These are phyloP conservation scores for Aspergillaceae sp. DNA, from an alignment of 2,329 filamentous ascomycete species.

Conservation along the genomic window DNA sequence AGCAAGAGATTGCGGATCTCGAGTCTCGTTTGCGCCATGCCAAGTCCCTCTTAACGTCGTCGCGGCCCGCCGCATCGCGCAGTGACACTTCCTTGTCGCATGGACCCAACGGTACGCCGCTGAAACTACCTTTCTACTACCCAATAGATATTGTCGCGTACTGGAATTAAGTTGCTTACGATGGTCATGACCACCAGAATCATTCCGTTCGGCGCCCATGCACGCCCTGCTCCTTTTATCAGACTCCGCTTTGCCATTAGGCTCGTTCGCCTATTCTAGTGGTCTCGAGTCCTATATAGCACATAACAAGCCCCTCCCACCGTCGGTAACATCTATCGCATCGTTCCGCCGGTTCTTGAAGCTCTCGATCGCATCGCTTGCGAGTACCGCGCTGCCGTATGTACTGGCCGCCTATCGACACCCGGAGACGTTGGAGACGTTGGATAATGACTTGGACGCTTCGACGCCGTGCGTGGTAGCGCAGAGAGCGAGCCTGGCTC, in stretches of 20 bases:
- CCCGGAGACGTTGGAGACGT: slow-evolving; percentile 40
- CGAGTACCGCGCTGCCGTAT: slow-evolving; percentile 53
- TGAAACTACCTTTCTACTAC: not conserved
- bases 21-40: slow-evolving; percentile 41
- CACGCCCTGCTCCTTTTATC: slow-evolving; percentile 54
- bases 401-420: slow-evolving; percentile 47
- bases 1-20: slow-evolving; percentile 38
- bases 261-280: slow-evolving; percentile 58
- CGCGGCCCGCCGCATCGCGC: slow-evolving; percentile 5
- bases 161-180: not conserved
- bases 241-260: slow-evolving; percentile 56
- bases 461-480: slow-evolving; percentile 56
- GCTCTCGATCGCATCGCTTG: slow-evolving; percentile 49
- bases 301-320: slow-evolving; percentile 40
- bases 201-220: slow-evolving; percentile 18
- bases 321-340: slow-evolving; percentile 20
- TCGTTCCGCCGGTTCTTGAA: slow-evolving; percentile 50
- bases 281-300: slow-evolving; percentile 57
- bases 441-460: slow-evolving; percentile 58
- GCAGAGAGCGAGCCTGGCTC: slow-evolving; percentile 51
- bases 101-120: slow-evolving; percentile 4
- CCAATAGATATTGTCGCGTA: not conserved
- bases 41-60: slow-evolving; percentile 31
- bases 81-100: not conserved
- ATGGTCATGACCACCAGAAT: not conserved